Conservation (phyloP, 108 stramenopile species). For the Fistulifera pelliculosa region DNA sequence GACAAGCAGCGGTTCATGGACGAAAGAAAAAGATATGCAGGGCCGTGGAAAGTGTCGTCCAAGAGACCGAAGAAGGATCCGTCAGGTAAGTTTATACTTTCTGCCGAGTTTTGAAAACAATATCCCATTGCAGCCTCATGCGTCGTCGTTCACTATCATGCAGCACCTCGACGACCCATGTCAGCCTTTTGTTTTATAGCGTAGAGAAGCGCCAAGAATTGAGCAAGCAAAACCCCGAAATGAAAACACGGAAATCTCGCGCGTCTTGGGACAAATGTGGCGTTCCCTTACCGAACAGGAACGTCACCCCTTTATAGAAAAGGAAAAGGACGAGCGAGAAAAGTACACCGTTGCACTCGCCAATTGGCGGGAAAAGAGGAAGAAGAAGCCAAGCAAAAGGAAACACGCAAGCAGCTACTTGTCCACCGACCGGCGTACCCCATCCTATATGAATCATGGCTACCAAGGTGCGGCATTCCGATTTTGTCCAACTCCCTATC, state of each 20-base stretch:
- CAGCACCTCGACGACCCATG: constrained; percentile 46
- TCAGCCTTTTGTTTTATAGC: constrained; percentile 40
- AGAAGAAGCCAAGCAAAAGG: neutral
- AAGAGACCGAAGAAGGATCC: constrained; percentile 52
- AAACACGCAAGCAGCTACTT: constrained; percentile 2
- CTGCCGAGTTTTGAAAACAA: neutral
- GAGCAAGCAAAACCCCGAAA: constrained; percentile 32
- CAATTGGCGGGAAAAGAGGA: constrained; percentile 18
- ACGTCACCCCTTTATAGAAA: constrained; percentile 27
- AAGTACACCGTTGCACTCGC: constrained; percentile 45
- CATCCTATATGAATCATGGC: constrained; percentile 5
- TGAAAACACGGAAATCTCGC: constrained; percentile 52
- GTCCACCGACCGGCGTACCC: neutral
- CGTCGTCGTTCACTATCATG: neutral
- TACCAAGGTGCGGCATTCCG: neutral
- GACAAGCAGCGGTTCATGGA: constrained; percentile 45
- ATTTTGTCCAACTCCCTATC: no score
- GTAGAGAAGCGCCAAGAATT: constrained; percentile 20
- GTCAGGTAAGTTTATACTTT: neutral
- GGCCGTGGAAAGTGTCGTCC: constrained; percentile 42
- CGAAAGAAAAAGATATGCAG: constrained; percentile 42
- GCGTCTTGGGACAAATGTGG: constrained; percentile 39
- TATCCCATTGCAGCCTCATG: neutral
- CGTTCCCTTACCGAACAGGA: constrained; percentile 28
- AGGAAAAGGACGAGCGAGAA: constrained; percentile 40